Evolutionary conservation across 148 eudicot genomes (phyloP), one percentile per base, ranked within the genome.

Genomic region (Euryodendron excelsum): DNA sequence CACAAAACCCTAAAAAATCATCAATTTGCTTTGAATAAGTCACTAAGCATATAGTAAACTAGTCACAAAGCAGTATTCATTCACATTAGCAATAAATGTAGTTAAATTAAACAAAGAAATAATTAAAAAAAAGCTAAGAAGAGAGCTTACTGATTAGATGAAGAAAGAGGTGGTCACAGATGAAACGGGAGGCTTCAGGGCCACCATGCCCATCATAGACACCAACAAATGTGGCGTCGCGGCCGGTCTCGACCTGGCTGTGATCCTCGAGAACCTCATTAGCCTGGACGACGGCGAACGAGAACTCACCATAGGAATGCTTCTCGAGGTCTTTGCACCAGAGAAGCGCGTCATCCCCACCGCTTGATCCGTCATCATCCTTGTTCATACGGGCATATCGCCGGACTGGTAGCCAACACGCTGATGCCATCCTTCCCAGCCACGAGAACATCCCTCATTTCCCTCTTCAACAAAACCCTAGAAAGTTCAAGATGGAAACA

Each of bases 141-240:
- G 15, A 18, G 34, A 56, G 23, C 14, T 80, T 48, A 91, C 95
- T 85, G 28, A 85, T 78, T 21, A 91, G 78, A 82, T 87, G 81
- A 48, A 1, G 60, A 72, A 88, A 87, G 55, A 92, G 85, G 23
- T 86, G 82, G 8, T 88, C 87, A 72, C 80, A 55, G 72, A 88
- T 73, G 74, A 76, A 92, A 0, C 80, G 84, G 21, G 96, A 82
- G 17, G 92, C 90, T 0, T 85, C 89, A 44, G 86, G 82, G 10
- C 96, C 96, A 23, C 91, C 96, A 80, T 92, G 96, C 2, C 96
- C 96, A 75, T 92, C 96, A 64, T 92, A 92, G 74, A 92, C 84
- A 18, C 96, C 94, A 36, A 90, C 85, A 52, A 88, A 92, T 6
- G 92, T 88, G 33, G 83, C 88, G 56, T 83, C 73, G 0, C 63